phyloP scores from a whole-genome alignment of 192 early-diverging fungal species.

The Umbelopsis ramanniana region DNA sequence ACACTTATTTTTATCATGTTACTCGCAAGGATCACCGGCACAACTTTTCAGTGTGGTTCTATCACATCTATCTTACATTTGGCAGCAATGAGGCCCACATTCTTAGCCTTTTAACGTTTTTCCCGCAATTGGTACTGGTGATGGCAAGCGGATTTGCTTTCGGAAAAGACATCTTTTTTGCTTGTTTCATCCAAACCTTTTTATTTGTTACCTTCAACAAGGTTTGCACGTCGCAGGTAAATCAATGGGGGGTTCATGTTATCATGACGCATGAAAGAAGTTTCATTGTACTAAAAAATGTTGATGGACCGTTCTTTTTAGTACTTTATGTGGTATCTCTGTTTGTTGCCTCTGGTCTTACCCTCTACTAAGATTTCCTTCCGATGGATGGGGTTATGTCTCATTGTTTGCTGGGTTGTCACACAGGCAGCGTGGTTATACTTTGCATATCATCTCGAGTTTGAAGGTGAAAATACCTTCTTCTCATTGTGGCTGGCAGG shows the following conservation, averaged over 20 bases:
- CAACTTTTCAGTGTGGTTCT: conserved; percentile 98
- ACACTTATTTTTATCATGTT: conserved; percentile 94
- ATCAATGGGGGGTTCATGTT: not conserved
- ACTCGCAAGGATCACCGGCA: conserved; percentile 97
- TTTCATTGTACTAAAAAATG: not conserved
- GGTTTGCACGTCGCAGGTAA: conserved; percentile 93
- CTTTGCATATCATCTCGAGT: conserved; percentile 87
- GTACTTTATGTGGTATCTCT: conserved; percentile 99
- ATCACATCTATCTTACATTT: conserved; percentile 89
- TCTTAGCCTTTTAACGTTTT: conserved; percentile 75
- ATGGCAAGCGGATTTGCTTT: conserved; percentile 68
- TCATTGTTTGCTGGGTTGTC: conserved; percentile 72
- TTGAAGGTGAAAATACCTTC: conserved; percentile 85
- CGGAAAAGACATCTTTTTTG: conserved; percentile 85
- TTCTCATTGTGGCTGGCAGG: conserved; percentile 74
- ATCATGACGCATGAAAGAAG: conserved; percentile 10
- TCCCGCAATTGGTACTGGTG: conserved; percentile 81
- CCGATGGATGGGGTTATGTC: conserved; percentile 50
- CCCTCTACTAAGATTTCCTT: conserved; percentile 61
- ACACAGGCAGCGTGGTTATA: conserved; percentile 81
- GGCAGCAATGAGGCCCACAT: conserved; percentile 45
- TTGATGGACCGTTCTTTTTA: too few species aligned
- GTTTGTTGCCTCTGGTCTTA: conserved; percentile 85
- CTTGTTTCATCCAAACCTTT: conserved; percentile 93
- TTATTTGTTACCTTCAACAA: conserved; percentile 97